phyloP scores from a whole-genome alignment of 371 early-diverging fungal species.

The Cokeromyces recurvatus region DNA sequence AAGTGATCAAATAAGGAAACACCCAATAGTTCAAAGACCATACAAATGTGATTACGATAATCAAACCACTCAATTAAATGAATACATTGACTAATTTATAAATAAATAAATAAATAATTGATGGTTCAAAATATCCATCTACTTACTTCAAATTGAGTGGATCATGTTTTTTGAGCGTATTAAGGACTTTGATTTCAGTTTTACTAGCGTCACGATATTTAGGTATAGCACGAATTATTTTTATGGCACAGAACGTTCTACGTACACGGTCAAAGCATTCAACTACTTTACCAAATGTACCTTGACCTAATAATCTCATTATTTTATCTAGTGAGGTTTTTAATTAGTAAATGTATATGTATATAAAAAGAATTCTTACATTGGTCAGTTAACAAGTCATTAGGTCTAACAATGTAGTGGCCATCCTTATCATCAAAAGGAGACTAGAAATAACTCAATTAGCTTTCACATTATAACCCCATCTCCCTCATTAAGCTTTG shows the following conservation, averaged over 20 bases:
- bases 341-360: background rate
- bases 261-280: conserved; percentile 72
- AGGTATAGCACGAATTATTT: conserved; percentile 88
- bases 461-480: too few relatives aligned
- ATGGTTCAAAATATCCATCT: background rate
- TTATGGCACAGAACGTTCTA: conserved; percentile 61
- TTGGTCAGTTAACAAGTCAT: conserved; percentile 66
- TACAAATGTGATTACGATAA: conserved; percentile 88
- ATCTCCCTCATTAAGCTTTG: too few relatives aligned
- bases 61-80: conserved; percentile 79
- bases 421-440: conserved; percentile 88
- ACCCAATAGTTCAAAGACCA: conserved; percentile 91
- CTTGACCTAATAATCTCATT: conserved; percentile 83
- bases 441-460: background rate
- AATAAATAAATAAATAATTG: background rate
- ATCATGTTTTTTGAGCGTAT: conserved; percentile 71
- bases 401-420: conserved; percentile 76
- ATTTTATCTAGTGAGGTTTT: conserved; percentile 59
- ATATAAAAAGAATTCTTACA: conserved; percentile 41
- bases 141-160: conserved; percentile 59
- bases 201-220: conserved; percentile 93
- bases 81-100: conserved; percentile 57
- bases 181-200: conserved; percentile 84
- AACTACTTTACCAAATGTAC: conserved; percentile 95
- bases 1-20: conserved; percentile 90